Evolutionary conservation across 805 yeast species (phyloP).

Genomic region (Candida nitratophila): DNA sequence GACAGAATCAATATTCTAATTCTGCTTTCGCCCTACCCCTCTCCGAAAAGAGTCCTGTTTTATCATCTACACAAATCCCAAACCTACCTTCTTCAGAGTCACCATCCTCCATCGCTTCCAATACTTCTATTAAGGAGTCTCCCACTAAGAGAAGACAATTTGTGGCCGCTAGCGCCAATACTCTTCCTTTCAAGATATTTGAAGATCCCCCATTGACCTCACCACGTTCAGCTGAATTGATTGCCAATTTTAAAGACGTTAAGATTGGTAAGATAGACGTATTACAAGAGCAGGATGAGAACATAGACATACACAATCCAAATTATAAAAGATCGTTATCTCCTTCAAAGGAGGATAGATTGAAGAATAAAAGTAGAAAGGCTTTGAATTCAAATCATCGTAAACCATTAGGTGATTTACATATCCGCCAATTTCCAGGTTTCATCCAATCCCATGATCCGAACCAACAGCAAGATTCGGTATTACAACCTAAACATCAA

Average conservation of each 20-base stretch:
- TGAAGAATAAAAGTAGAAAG: not conserved
- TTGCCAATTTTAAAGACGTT: not conserved
- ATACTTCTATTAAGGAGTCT: not conserved
- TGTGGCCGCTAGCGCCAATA: not conserved
- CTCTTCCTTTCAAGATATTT: slow-evolving; percentile 11
- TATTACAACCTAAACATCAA: slow-evolving; percentile 12
- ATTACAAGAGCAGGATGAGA: slow-evolving; percentile 1
- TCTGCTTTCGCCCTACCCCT: not conserved
- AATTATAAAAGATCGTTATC: not conserved
- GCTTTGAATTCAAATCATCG: not conserved
- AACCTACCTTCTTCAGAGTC: not conserved
- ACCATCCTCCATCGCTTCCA: not conserved
- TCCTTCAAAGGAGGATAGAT: slow-evolving; percentile 1
- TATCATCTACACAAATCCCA: not conserved
- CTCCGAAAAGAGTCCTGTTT: not conserved
- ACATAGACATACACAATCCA: not conserved
- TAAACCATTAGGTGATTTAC: slow-evolving; percentile 7
- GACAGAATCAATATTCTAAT: not conserved
- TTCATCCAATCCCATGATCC: slow-evolving; percentile 6
- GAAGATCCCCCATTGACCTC: slow-evolving; percentile 8
- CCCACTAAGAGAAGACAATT: not conserved
- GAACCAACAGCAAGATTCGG: slow-evolving; percentile 1
- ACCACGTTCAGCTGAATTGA: not conserved
- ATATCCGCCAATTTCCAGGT: slow-evolving; percentile 13
- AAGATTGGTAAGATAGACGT: not conserved